Base-by-base conservation (phyloP, 106 monocot species). In the Dendrobium chrysotoxum region DNA sequence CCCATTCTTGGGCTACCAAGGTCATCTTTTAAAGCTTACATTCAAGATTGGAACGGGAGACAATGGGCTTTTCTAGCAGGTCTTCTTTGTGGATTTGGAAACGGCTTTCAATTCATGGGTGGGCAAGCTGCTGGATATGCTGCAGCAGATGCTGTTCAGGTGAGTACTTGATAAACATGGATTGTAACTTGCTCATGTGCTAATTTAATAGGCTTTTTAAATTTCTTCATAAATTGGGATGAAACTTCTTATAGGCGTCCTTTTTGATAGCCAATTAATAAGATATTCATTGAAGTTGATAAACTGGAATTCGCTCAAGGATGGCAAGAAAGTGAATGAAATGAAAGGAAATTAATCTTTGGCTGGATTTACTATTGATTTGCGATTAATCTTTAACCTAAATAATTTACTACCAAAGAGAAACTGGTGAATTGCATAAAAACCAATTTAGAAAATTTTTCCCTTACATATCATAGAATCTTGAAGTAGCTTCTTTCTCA, bases 51-150 rank as follows among this genome's bases (percentile, higher is more conserved):
- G 92, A 85, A 92, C 1, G 98, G 94, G 53, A 85, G 98, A 53
- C 89, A 92, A 5, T 98, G 98, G 98, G 98, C 94, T 75, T 75
- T 98, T 28, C 81, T 98, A 0, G 97, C 94, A 30, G 97, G 94
- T 0, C 75, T 98, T 2, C 83, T 98, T 8, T 98, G 97, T 70
- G 97, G 97, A 0, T 98, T 98, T 53, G 97, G 97, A 12, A 98
- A 98, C 80, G 97, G 97, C 12, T 88, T 98, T 78, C 94, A 98
- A 80, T 98, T 98, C 86, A 98, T 98, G 97, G 97, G 97, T 35
- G 96, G 93, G 6, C 93, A 96, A 83, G 93, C 93, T 86, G 93
- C 93, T 57, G 92, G 93, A 35, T 96, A 96, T 86, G 93, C 96
- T 80, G 93, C 96, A 50, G 96, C 96, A 64, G 93, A 93, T 84